Evolutionary conservation across 176 grass and related monocot species (phyloP), one percentile per base, ranked within the genome.

Genomic region (Avena insularis): DNA sequence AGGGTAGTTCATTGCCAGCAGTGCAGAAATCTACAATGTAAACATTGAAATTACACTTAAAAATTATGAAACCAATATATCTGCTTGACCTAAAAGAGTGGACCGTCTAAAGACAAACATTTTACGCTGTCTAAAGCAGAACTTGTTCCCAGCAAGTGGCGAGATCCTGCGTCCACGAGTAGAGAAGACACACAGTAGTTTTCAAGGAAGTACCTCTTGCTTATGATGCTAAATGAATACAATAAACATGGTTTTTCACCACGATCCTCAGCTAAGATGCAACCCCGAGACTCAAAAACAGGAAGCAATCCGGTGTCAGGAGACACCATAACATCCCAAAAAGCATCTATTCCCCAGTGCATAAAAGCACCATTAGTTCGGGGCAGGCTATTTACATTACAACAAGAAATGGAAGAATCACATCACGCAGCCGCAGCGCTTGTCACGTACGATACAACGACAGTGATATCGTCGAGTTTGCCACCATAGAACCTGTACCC

Each of bases 381-480:
- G 83, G 86, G 36, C 47, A 85, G 78, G 78, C 76, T 79, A 58
- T 72, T 67, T 80, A 72, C 82, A 63, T 75, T 74, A 84, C 64
- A 71, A 15, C 55, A 74, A 50, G 12, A 51, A 86, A 82, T 51
- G 15, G 5, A 71, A 16, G 38, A 4, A n/a, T 15, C 9, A 1
- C 51, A 23, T 81, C 35, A 86, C 11, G 14, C 12, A 8, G 79
- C 63, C 8, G 10, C 12, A 5, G 71, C 63, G 6, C 72, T 58
- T 9, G 77, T 93, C 81, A 99, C 87, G n/a, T 89, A 94, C 0
- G 97, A 94, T 47, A 97, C 92, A 17, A 99, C 85, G 3, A 99
- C 97, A 3, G 97, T 99, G 35, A 97, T 97, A 71, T 99, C 97
- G 56, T 99, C 94, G 1, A 99, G 90, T 74, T 99, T 99, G 65